Evolutionary conservation across 73 alveolate genomes (phyloP), one percentile per base, ranked within the genome.

Genomic region (Paramecium octaurelia): DNA sequence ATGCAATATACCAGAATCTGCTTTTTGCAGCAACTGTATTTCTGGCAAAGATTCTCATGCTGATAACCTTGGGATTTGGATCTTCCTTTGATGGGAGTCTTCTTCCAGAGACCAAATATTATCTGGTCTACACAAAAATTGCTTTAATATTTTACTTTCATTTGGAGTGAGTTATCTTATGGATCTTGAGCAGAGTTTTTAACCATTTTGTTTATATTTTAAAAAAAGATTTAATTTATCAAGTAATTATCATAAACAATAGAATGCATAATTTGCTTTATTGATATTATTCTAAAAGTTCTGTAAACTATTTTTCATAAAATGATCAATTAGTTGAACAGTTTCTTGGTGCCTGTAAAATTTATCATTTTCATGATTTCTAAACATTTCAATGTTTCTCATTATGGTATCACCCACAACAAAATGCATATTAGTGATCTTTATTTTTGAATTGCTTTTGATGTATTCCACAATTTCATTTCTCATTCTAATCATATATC

Each of bases 1-100:
- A 64, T 86, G 43, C 42, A 58, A 18, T 92, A 88, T 97, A 97
- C 99, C 99, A 97, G 97, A 96, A 97, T 89, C 93, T 97, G 18
- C 97, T 75, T 94, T 97, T 97, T 88, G 99, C 99, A 60, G 92
- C 92, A 40, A 97, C 97, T 60, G 90, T 92, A 93, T 97, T 94
- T 87, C 94, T 96, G 29, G 98, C 98, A 93, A 97, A 97, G 58
- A 97, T 95, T 88, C 99, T 90, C 98, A 97, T 97, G 93, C 96
- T 95, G 92, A 93, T 95, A 88, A 96, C 92, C 64, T 93, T 93
- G 0, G 99, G 99, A 85, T 95, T 93, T 34, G 95, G 95, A 80
- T 95, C 96, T 84, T 92, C 92, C 83, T 96, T 96, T 46, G 96
- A 92, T 40, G 99, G 98, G 38, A 92, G 93, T 50, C 95, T 91